A percentile compares a stretch with the other conserved stretches of the same genome.
Conservation (phyloP, 1,284 basidiomycete species). For the Boletus smithii region DNA sequence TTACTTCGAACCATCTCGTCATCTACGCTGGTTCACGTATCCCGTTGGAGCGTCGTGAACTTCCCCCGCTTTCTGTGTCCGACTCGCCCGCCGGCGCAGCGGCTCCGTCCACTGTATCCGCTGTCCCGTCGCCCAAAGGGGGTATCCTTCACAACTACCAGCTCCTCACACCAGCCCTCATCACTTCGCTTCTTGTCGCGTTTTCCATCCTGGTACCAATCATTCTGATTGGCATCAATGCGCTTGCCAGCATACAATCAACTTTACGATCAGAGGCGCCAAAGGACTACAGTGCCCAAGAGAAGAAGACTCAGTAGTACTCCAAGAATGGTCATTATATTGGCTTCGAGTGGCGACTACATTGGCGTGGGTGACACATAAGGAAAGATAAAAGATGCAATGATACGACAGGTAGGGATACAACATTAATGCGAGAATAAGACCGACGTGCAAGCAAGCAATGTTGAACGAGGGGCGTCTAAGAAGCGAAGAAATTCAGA, state of each 20-base stretch:
- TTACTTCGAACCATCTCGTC: conserved; percentile 58
- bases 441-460: conserved; percentile 15
- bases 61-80: conserved; percentile 28
- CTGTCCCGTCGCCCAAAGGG: conserved; percentile 35
- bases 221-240: conserved; percentile 60
- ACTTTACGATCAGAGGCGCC: conserved; percentile 59
- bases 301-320: conserved; percentile 75
- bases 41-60: conserved; percentile 37
- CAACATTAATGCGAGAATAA: conserved; percentile 21
- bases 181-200: conserved; percentile 63
- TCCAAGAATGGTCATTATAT: conserved; percentile 22
- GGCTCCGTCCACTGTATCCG: conserved; percentile 32
- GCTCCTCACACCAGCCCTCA: conserved; percentile 77
- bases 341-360: conserved; percentile 23
- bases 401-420: conserved; percentile 29
- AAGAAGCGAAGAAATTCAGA: conserved; percentile 4
- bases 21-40: conserved; percentile 57
- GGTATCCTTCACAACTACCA: conserved; percentile 74
- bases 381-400: conserved; percentile 25
- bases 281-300: conserved; percentile 64
- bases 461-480: conserved; percentile 13
- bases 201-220: conserved; percentile 75
- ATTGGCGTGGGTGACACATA: conserved; percentile 20
- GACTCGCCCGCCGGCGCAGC: conserved; percentile 24
- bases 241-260: conserved; percentile 76